Percentiles rank a stretch among this genome's conserved stretches.
phyloP scores from a whole-genome alignment of 2,329 filamentous ascomycete genomes.

The Diaporthe citri region DNA sequence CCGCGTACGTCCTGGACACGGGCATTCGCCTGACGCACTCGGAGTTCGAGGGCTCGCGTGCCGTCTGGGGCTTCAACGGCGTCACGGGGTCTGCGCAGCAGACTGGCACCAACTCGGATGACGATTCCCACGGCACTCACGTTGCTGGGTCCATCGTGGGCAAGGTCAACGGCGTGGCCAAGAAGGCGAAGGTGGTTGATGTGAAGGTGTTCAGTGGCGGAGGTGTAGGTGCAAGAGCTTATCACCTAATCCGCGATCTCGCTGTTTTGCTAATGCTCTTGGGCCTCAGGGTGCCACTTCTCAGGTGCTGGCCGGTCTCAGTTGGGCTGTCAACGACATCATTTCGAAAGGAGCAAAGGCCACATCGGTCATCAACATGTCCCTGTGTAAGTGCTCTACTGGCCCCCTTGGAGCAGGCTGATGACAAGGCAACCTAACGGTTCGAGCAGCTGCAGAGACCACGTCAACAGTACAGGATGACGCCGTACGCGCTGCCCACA shows the following conservation, averaged over 20 bases:
- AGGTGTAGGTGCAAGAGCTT: neutral
- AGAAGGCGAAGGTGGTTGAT: slow-evolving; percentile 11
- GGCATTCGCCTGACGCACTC: slow-evolving; percentile 1
- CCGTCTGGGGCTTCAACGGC: slow-evolving; percentile 15
- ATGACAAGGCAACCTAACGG: neutral
- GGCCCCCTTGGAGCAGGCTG: too few species aligned
- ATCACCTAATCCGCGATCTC: neutral
- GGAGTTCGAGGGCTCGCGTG: slow-evolving; percentile 4
- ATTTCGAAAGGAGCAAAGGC: slow-evolving; percentile 8
- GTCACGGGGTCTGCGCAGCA: neutral
- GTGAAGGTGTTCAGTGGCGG: slow-evolving; percentile 1
- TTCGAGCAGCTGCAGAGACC: neutral
- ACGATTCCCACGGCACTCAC: slow-evolving; percentile 14
- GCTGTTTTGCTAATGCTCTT: neutral
- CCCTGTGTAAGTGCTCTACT: neutral
- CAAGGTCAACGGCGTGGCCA: slow-evolving; percentile 16
- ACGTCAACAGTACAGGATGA: neutral
- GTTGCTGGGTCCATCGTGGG: slow-evolving; percentile 20
- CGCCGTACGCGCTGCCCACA: neutral
- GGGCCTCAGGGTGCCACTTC: neutral
- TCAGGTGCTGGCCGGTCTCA: slow-evolving; percentile 1
- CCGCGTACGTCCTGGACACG: slow-evolving; percentile 7
- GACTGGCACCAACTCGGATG: slow-evolving; percentile 13
- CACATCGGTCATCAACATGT: slow-evolving; percentile 21
- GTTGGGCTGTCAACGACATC: slow-evolving; percentile 12